Percentiles rank a stretch among this genome's conserved stretches.
These are phyloP conservation scores for Camelina neglecta DNA, from an alignment of 345 rosid species.

Conservation along the genomic window DNA sequence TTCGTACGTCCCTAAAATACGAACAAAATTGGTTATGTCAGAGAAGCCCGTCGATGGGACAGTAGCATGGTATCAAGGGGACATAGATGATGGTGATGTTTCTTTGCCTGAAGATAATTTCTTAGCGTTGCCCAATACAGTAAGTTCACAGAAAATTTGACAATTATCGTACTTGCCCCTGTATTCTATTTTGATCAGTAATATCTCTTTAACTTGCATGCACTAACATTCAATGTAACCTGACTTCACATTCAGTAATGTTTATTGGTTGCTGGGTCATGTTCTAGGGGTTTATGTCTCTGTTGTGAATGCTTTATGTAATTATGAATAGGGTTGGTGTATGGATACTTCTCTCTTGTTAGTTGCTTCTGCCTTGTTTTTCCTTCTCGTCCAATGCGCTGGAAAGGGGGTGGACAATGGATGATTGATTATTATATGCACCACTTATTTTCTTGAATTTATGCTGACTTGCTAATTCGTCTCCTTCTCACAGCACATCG, in stretches of 20 bases:
- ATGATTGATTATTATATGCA: conserved; percentile 6
- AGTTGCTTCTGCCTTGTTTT: conserved; percentile 17
- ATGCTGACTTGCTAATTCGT: conserved; percentile 43
- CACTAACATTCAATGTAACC: conserved; percentile 13
- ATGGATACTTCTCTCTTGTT: conserved; percentile 23
- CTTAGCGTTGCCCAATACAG: conserved; percentile 79
- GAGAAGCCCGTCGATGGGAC: conserved; percentile 86
- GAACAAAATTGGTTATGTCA: conserved; percentile 67
- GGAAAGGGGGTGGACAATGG: conserved; percentile 14
- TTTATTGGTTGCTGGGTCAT: conserved; percentile 25
- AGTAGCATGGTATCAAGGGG: conserved; percentile 85
- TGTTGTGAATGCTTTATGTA: conserved; percentile 21
- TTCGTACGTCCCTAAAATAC: conserved; percentile 51
- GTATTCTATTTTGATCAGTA: conserved; percentile 22
- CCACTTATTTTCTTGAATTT: conserved; percentile 22
- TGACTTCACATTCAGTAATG: conserved; percentile 18
- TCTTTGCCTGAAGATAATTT: conserved; percentile 74
- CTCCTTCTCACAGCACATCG: conserved; percentile 65
- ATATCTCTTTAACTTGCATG: conserved; percentile 35
- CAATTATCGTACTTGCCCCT: conserved; percentile 14
- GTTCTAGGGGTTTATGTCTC: conserved; percentile 14
- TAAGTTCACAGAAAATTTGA: conserved; percentile 49
- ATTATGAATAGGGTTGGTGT: conserved; percentile 20
- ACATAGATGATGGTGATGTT: conserved; percentile 70
- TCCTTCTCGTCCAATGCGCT: conserved; percentile 17